Conservation (phyloP, 1,139 yeast genomes). For the Pneumocystis wakefieldiae region DNA sequence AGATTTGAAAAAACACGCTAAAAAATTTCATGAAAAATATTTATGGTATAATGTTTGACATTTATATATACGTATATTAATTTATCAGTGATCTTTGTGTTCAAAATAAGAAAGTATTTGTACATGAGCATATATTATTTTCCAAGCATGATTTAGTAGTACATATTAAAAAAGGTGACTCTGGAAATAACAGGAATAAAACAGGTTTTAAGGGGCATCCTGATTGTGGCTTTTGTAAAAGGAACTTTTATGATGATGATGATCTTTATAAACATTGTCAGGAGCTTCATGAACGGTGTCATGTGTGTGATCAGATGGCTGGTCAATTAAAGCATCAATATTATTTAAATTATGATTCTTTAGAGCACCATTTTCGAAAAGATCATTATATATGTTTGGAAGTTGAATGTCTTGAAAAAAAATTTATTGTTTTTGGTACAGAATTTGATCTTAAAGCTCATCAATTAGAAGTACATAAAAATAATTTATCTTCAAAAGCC, state of each 20-base stretch:
- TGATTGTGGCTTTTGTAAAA: constrained; percentile 64
- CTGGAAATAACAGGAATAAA: constrained; percentile 19
- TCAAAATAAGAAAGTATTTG: constrained; percentile 58
- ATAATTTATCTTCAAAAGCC: constrained; percentile 17
- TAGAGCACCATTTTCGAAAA: constrained; percentile 56
- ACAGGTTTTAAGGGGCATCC: constrained; percentile 84
- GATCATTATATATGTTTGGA: constrained; percentile 70
- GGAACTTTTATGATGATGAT: constrained; percentile 75
- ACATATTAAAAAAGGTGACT: constrained; percentile 56
- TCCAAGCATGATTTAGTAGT: constrained; percentile 45
- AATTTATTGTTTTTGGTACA: constrained; percentile 81
- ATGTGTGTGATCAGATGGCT: constrained; percentile 66
- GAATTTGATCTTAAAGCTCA: constrained; percentile 81
- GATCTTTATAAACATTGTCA: constrained; percentile 73
- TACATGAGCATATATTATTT: constrained; percentile 51
- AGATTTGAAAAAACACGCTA: constrained; percentile 50
- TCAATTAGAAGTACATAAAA: constrained; percentile 70
- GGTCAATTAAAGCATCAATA: constrained; percentile 49
- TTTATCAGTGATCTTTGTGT: constrained; percentile 43
- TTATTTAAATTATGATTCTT: constrained; percentile 57
- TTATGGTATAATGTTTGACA: constrained; percentile 31
- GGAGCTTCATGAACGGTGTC: constrained; percentile 76
- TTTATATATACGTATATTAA: background rate
- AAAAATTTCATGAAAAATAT: constrained; percentile 36
- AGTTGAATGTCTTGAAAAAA: constrained; percentile 72